phyloP scores from a whole-genome alignment of 2,329 filamentous ascomycete species.

The Xylaria sp. region DNA sequence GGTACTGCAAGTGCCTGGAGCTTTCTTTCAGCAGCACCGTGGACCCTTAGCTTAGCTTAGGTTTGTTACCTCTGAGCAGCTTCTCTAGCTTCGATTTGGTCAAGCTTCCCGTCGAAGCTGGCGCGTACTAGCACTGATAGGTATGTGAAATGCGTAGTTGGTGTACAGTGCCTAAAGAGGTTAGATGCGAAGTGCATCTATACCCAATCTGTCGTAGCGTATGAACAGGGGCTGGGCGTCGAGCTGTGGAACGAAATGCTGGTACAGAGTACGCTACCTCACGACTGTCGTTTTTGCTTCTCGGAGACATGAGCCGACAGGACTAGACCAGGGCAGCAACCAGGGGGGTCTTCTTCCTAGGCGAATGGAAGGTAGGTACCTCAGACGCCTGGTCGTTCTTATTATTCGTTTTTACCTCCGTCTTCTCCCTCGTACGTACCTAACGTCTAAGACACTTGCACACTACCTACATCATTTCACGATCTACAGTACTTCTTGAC shows the following conservation, averaged over 20 bases:
- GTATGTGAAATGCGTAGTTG: not conserved
- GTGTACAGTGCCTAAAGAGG: slow-evolving; percentile 8
- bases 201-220: slow-evolving; percentile 26
- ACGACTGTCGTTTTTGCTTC: slow-evolving; percentile 39
- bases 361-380: slow-evolving; percentile 26
- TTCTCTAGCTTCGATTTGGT: not conserved
- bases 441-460: slow-evolving; percentile 32
- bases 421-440: slow-evolving; percentile 31
- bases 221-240: slow-evolving; percentile 16
- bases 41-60: not conserved
- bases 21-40: not conserved
- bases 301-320: slow-evolving; percentile 41
- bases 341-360: slow-evolving; percentile 13
- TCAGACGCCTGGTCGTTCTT: slow-evolving; percentile 29
- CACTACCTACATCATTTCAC: slow-evolving; percentile 22
- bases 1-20: not conserved
- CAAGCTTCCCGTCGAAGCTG: slow-evolving; percentile 1
- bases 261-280: slow-evolving; percentile 19
- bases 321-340: slow-evolving; percentile 30
- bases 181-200: slow-evolving; percentile 3
- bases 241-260: slow-evolving; percentile 16
- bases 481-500: slow-evolving; percentile 17
- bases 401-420: slow-evolving; percentile 32
- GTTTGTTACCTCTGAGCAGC: not conserved
- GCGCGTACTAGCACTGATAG: not conserved